Conservation (phyloP, 352 stramenopile species). For the Globisporangium paroecandrum region DNA sequence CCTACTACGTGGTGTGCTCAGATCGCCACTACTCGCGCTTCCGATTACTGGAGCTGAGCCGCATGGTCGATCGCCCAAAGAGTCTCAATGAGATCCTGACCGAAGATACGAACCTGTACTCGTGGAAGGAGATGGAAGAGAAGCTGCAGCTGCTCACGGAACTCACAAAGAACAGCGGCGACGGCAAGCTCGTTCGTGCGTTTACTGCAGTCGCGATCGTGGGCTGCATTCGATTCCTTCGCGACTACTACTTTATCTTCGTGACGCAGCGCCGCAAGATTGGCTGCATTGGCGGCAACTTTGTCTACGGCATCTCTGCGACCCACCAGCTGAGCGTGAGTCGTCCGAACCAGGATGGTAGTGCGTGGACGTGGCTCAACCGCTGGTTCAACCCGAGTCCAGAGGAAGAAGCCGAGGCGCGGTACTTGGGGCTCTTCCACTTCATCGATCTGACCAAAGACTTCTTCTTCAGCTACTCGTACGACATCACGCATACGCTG, state of each 20-base stretch:
- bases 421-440: slow-evolving; percentile 97
- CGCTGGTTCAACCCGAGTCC: slow-evolving; percentile 81
- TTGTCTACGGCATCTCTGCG: slow-evolving; percentile 97
- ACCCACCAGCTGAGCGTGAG: slow-evolving; percentile 90
- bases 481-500: slow-evolving; percentile 96
- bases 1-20: slow-evolving; percentile 81
- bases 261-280: slow-evolving; percentile 97
- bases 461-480: slow-evolving; percentile 99
- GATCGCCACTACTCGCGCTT: slow-evolving; percentile 84
- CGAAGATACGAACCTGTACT: slow-evolving; percentile 64
- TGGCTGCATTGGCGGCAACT: slow-evolving; percentile 94
- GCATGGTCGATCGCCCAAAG: slow-evolving; percentile 57
- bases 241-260: slow-evolving; percentile 98
- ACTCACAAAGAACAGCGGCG: slow-evolving; percentile 32
- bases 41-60: slow-evolving; percentile 68
- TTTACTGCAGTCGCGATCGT: slow-evolving; percentile 96
- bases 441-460: slow-evolving; percentile 99
- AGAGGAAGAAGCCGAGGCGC: slow-evolving; percentile 78
- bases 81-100: slow-evolving; percentile 53
- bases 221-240: slow-evolving; percentile 97
- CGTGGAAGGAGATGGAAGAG: slow-evolving; percentile 81
- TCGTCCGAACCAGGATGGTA: slow-evolving; percentile 43
- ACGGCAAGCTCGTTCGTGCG: slow-evolving; percentile 45
- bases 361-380: slow-evolving; percentile 66
- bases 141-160: slow-evolving; percentile 65